These are phyloP conservation scores for Chloroidium sp. DNA, from an alignment of 163 green algal genomes.

Conservation along the genomic window DNA sequence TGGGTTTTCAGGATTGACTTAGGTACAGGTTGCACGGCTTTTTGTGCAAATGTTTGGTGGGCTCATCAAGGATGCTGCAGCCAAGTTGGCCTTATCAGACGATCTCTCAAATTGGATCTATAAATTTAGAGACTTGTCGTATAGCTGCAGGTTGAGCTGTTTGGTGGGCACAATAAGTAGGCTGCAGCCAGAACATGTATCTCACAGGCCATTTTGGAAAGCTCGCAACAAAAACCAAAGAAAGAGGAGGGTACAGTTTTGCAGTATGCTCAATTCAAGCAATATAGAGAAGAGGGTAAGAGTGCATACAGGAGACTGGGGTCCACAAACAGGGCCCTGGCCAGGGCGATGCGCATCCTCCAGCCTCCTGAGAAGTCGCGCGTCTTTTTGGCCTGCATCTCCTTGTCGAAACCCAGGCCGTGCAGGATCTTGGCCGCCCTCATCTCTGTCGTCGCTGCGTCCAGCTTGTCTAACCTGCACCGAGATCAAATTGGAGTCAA, in stretches of 20 bases:
- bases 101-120: too few species aligned
- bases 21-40: constrained; percentile 44
- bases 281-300: constrained; percentile 53
- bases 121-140: constrained; percentile 5
- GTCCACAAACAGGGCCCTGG: constrained; percentile 94
- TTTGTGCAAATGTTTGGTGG: constrained; percentile 98
- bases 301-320: constrained; percentile 91
- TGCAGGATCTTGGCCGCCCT: constrained; percentile 80
- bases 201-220: too few species aligned
- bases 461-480: constrained; percentile 67
- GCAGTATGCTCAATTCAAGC: too few species aligned
- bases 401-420: constrained; percentile 85
- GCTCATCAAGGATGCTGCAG: constrained; percentile 97
- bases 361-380: constrained; percentile 88
- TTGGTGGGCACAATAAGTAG: constrained; percentile 75
- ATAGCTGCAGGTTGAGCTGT: constrained; percentile 86
- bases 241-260: too few species aligned
- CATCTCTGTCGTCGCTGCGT: constrained; percentile 65
- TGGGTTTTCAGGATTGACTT: too few species aligned
- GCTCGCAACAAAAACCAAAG: too few species aligned
- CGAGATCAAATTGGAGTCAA: neutral
- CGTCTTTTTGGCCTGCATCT: constrained; percentile 75
- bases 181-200: constrained; percentile 22
- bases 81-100: too few species aligned
- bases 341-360: constrained; percentile 94